Base-by-base conservation (phyloP, 2,329 filamentous ascomycete species). In the Colletotrichum gigasporum region DNA sequence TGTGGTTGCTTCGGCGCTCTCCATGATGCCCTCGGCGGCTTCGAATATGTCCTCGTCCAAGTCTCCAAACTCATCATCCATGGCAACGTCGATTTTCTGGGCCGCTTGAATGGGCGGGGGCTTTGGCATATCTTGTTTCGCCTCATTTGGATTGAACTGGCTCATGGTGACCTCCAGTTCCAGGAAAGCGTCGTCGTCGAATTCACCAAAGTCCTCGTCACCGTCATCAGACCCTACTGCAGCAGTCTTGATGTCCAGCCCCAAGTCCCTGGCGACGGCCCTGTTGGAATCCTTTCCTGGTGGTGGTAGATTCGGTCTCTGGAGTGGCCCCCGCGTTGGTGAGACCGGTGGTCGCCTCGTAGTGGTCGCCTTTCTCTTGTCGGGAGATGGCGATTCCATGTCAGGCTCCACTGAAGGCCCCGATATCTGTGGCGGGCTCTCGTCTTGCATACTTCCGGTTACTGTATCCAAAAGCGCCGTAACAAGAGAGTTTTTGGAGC, bases 401-500 rank as follows among this genome's bases (percentile, higher is more conserved):
- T 51, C 62, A 20, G 39, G 37, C 24, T 51, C 48, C n/a, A 52
- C 22, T 6, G 34, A 47, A 3, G 42, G 68, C 20, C 74, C 71
- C n/a, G 62, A 73, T 5, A 69, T 68, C 56, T 76, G 72, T 1
- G 71, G 71, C 5, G 75, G 73, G 39, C 75, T 78, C 3, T 78
- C 78, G 42, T 78, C 81, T 55, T 81, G 81, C 45, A 86, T 81
- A 68, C 84, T 85, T 79, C 81, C 52, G 80, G 62, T 65, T 22
- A 93, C 90, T 52, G 87, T 90, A 70, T 92, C 85, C 18, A 94
- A 79, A 54, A 94, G 77, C 14, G 88, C 86, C 34, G 83, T 85
- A n/a, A 87, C 83, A 70, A 87, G 79, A 3, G 82, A 85, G 0
- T 83, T 82, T 67, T 89, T 89, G 2, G 84, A 85, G 4, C 79